Base-by-base conservation (phyloP, 2,329 filamentous ascomycete genomes). In the Neodidymelliopsis sp. region DNA sequence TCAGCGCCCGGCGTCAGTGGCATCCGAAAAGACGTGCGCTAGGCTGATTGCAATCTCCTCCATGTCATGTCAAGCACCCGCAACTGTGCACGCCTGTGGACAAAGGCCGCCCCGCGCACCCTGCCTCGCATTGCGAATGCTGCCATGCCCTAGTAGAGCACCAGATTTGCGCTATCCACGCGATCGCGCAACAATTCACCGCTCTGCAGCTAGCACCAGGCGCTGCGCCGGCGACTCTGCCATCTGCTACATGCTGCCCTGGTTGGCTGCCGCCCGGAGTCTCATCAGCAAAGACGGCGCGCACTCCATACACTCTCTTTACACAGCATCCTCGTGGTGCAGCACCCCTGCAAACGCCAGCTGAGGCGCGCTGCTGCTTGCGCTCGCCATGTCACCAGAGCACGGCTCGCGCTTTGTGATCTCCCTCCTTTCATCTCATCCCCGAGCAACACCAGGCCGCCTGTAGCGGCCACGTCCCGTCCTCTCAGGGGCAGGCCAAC, bases 351-450 rank as follows among this genome's bases (percentile, higher is more conserved):
- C 35, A 25, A 43, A 35, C 24, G 35, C 25, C 36, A 40, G 10
- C 29, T 44, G 30, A 15, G 28, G 39, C 16, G 36, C 22, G 20
- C 11, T n/a, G 50, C 36, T 30, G 37, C 41, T 40, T 41, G 47
- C 48, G 34, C 54, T 50, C 56, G 55, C 56, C 38, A 49, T 59
- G 52, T 51, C 53, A 53, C 48, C 29, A 34, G 25, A 44, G 50
- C 36, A 49, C 48, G 49, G 56, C 47, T 40, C 40, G 49, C 46
- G 51, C 48, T 22, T 23, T 48, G 40, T 35, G 46, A 60, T 59
- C 50, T 34, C 38, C 54, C 35, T 55, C 58, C 59, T 56, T 57
- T 61, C 59, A 62, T 63, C 59, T 60, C 35, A 24, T 45, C 47
- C 35, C 35, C 35, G 40, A 50, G 24, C 40, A 37, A 27, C n/a